phyloP scores from a whole-genome alignment of 163 green algal species.

The Scenedesmus sp. region DNA sequence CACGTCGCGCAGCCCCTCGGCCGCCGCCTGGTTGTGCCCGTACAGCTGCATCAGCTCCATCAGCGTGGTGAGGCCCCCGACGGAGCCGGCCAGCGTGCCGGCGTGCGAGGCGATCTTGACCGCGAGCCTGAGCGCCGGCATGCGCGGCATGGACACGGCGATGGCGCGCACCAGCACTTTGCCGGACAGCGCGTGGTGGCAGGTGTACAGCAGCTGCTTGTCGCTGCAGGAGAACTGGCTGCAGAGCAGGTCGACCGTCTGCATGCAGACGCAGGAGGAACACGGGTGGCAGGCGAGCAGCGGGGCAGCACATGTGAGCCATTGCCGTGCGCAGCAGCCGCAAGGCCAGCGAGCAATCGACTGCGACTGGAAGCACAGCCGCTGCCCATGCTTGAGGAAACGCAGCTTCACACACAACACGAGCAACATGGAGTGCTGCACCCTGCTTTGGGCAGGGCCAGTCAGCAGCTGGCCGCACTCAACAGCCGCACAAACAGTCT shows the following conservation, averaged over 20 bases:
- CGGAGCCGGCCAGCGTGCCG: background rate
- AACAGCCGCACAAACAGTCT: no score
- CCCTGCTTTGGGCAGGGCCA: no score
- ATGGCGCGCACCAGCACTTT: conserved; percentile 44
- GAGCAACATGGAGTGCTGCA: no score
- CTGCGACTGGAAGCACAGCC: no score
- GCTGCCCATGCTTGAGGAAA: no score
- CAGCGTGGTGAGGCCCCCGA: conserved; percentile 34
- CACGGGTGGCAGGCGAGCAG: no score
- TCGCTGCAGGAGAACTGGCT: conserved; percentile 6
- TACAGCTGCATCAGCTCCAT: conserved; percentile 55
- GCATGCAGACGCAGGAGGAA: no score
- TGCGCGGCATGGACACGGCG: conserved; percentile 30
- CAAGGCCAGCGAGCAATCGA: background rate
- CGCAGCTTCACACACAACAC: no score
- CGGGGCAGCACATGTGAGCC: no score
- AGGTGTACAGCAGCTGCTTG: conserved; percentile 18
- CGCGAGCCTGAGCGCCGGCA: conserved; percentile 18
- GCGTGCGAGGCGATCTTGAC: conserved; percentile 33
- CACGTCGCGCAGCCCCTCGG: conserved; percentile 41
- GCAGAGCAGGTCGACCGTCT: conserved; percentile 24
- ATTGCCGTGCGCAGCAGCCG: no score
- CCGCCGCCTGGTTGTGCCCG: conserved; percentile 46
- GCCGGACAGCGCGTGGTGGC: conserved; percentile 25
- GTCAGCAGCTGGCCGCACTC: no score